These are phyloP conservation scores for Batkoa obscura DNA, from an alignment of 371 early-diverging fungal species.

Conservation along the genomic window DNA sequence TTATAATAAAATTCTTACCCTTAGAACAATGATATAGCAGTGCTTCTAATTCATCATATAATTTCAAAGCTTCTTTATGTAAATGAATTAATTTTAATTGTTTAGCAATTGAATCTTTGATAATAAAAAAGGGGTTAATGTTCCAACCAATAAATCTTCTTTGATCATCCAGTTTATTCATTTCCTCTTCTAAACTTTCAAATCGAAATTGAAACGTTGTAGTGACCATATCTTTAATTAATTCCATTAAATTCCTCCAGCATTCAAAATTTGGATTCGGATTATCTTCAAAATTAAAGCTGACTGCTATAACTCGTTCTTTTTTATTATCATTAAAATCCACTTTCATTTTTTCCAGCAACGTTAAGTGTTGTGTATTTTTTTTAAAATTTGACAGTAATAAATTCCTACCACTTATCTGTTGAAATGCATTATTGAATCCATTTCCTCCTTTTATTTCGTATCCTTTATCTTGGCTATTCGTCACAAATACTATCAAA, in stretches of 20 bases:
- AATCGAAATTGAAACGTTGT: conserved; percentile 59
- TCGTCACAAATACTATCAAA: conserved; percentile 47
- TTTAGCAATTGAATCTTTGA: conserved; percentile 65
- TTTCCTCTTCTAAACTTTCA: conserved; percentile 61
- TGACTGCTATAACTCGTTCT: background rate
- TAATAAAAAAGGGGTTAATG: conserved; percentile 80
- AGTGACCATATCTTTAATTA: conserved; percentile 56
- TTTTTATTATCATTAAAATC: background rate
- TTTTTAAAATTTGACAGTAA: background rate
- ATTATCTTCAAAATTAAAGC: background rate
- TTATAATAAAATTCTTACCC: conserved; percentile 15
- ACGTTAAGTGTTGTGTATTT: too few relatives aligned
- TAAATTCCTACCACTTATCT: background rate
- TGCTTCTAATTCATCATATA: conserved; percentile 88
- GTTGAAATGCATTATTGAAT: background rate
- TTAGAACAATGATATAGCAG: conserved; percentile 68
- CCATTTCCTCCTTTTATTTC: background rate
- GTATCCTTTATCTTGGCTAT: background rate
- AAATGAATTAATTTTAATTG: conserved; percentile 67
- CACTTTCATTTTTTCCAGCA: background rate
- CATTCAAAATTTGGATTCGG: conserved; percentile 16
- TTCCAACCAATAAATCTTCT: conserved; percentile 92
- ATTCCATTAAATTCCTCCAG: conserved; percentile 57
- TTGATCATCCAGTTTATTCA: conserved; percentile 67
- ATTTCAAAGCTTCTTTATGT: conserved; percentile 63